phyloP scores from a whole-genome alignment of 2,329 filamentous ascomycete genomes.

The Trichoderma asperellum region DNA sequence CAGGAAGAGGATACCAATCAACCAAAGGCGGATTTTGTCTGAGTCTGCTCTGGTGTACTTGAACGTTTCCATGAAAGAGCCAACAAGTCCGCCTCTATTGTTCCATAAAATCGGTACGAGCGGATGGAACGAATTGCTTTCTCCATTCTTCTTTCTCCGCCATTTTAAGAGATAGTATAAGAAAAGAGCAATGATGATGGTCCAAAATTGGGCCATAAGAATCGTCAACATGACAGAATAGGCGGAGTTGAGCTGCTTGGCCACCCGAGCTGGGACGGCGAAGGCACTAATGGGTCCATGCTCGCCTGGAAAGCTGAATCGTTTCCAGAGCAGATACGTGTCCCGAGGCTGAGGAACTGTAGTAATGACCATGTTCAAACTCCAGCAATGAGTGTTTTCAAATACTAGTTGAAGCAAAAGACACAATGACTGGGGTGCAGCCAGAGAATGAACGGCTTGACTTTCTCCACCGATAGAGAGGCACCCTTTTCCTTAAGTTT shows the following conservation, averaged over 20 bases:
- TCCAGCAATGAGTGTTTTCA: neutral
- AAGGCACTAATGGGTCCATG: neutral
- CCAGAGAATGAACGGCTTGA: neutral
- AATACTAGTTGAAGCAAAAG: neutral
- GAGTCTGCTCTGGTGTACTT: neutral
- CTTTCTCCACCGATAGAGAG: neutral
- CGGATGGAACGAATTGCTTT: neutral
- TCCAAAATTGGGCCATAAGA: slow-evolving; percentile 1
- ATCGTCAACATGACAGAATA: neutral
- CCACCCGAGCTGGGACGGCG: slow-evolving; percentile 2
- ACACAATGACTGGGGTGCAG: neutral
- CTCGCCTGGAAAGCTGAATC: slow-evolving; percentile 1
- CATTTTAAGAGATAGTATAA: neutral
- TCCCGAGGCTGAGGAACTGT: neutral
- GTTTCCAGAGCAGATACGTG: slow-evolving; percentile 6
- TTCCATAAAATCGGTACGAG: slow-evolving; percentile 3
- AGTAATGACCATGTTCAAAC: neutral
- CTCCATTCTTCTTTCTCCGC: neutral
- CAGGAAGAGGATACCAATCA: neutral
- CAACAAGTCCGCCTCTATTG: neutral
- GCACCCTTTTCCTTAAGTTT: neutral
- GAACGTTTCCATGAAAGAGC: neutral
- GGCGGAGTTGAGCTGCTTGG: neutral
- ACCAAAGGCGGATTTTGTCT: neutral
- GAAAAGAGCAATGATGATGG: neutral